A percentile compares a stretch with the other conserved stretches of the same genome.
Conservation (phyloP, 305 asterid species). For the Euphrasia arctica region DNA sequence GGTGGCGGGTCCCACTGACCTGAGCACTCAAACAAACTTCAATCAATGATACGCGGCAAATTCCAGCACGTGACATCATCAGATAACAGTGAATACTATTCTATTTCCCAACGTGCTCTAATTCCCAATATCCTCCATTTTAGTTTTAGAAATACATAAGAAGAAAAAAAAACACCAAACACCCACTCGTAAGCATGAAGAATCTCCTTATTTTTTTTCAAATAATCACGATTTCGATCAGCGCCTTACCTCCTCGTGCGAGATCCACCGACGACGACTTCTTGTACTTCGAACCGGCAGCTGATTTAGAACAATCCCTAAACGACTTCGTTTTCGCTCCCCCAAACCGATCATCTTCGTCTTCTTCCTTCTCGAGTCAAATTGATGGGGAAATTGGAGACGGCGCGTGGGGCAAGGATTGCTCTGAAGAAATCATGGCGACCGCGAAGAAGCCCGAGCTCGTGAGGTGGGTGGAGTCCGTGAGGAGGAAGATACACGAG, state of each 20-base stretch:
- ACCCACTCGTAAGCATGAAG: slow-evolving; percentile 6
- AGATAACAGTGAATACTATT: too few relatives aligned
- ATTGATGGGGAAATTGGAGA: neutral
- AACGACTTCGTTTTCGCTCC: slow-evolving; percentile 16
- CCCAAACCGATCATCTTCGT: slow-evolving; percentile 36
- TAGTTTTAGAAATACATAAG: neutral
- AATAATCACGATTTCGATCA: slow-evolving; percentile 17
- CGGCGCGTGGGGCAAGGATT: slow-evolving; percentile 41
- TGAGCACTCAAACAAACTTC: neutral
- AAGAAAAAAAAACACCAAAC: neutral
- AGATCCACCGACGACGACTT: slow-evolving; percentile 31
- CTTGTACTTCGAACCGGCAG: slow-evolving; percentile 32
- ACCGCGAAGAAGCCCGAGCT: slow-evolving; percentile 41
- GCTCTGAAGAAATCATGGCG: slow-evolving; percentile 47
- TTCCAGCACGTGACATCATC: slow-evolving; percentile 38
- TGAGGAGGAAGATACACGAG: slow-evolving; percentile 68
- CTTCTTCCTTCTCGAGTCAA: neutral
- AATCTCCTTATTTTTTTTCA: slow-evolving; percentile 7
- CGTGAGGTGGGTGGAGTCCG: slow-evolving; percentile 53
- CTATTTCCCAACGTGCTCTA: slow-evolving; percentile 49
- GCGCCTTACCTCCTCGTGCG: slow-evolving; percentile 22
- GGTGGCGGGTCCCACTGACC: slow-evolving; percentile 26
- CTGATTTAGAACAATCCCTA: slow-evolving; percentile 6
- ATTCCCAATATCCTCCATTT: slow-evolving; percentile 23
- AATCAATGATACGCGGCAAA: slow-evolving; percentile 9